These are phyloP conservation scores for Tricholoma flavovirens DNA, from an alignment of 768 basidiomycete genomes.

Conservation along the genomic window DNA sequence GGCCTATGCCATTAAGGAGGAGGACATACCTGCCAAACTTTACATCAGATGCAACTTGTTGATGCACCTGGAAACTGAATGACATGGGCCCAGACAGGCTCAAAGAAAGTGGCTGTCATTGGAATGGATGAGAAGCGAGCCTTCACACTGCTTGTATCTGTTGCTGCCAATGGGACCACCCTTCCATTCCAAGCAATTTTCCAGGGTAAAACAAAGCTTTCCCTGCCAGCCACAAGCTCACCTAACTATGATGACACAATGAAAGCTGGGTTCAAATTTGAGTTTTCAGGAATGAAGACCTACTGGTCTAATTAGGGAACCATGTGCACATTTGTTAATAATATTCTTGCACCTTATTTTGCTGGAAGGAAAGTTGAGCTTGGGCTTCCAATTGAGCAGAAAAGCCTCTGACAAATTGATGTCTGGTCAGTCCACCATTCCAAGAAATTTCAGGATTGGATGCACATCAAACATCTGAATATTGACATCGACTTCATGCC, in stretches of 20 bases:
- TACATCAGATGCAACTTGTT: constrained; percentile 28
- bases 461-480: too few relatives aligned
- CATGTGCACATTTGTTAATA: constrained; percentile 15
- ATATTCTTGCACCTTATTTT: constrained; percentile 19
- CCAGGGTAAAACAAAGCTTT: constrained; percentile 7
- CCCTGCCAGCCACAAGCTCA: background rate
- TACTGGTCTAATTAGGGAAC: constrained; percentile 24
- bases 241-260: background rate
- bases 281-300: constrained; percentile 13
- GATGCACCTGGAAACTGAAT: constrained; percentile 24
- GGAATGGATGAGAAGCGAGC: constrained; percentile 33
- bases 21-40: constrained; percentile 23
- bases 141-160: constrained; percentile 27
- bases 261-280: background rate
- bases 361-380: constrained; percentile 3
- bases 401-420: constrained; percentile 14
- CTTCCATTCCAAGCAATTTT: constrained; percentile 32
- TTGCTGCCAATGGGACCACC: constrained; percentile 20
- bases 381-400: constrained; percentile 11
- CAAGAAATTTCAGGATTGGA: constrained; percentile 23
- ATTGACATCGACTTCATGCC: constrained; percentile 26
- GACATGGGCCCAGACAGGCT: constrained; percentile 20
- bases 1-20: constrained; percentile 23
- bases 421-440: constrained; percentile 30
- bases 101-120: constrained; percentile 26